These are phyloP conservation scores for Puya raimondii DNA, from an alignment of 176 grass and related monocot species.

Conservation along the genomic window DNA sequence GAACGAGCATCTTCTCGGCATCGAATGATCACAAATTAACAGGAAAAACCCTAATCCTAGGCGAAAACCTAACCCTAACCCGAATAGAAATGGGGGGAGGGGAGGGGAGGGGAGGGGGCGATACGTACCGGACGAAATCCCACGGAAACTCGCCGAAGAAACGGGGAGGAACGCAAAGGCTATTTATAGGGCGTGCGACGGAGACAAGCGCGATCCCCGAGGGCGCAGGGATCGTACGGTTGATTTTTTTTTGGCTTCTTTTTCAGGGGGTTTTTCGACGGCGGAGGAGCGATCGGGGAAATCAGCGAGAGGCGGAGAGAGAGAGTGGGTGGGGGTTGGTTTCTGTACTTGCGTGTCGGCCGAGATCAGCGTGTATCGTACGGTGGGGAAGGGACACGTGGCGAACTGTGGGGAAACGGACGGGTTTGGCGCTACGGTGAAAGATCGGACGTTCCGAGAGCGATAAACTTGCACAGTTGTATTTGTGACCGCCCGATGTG, in stretches of 20 bases:
- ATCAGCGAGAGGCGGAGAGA: background rate
- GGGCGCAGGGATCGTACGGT: background rate
- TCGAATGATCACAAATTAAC: background rate
- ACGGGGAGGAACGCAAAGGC: background rate
- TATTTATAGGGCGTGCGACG: too few species aligned
- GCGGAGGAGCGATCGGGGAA: background rate
- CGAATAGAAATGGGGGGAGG: too few species aligned
- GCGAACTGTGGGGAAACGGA: too few species aligned
- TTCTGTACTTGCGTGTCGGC: too few species aligned
- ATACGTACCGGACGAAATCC: background rate
- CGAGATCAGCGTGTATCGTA: too few species aligned
- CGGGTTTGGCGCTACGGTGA: too few species aligned
- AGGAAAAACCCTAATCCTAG: background rate
- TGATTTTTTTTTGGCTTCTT: background rate
- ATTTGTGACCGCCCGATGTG: too few species aligned
- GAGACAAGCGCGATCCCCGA: too few species aligned
- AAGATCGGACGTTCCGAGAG: too few species aligned
- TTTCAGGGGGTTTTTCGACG: background rate
- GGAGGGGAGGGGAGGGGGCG: background rate
- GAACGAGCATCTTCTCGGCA: background rate
- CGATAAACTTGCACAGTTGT: too few species aligned
- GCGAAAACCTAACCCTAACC: background rate
- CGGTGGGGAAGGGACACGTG: too few species aligned
- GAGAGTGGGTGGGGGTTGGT: too few species aligned
- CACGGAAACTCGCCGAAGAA: background rate